phyloP scores from a whole-genome alignment of 2,329 filamentous ascomycete genomes.

The Ceratocystis papillata region DNA sequence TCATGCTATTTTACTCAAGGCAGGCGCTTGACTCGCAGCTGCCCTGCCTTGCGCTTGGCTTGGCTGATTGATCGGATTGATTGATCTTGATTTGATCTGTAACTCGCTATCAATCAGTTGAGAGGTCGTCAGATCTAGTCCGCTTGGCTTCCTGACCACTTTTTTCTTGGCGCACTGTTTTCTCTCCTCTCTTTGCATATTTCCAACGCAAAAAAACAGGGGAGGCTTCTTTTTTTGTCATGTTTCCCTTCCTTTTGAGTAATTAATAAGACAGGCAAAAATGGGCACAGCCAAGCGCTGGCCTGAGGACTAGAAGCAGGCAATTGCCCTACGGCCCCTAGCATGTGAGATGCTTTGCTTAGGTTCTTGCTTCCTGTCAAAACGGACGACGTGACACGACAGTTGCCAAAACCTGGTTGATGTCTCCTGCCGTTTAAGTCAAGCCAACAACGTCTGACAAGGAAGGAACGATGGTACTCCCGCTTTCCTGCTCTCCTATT shows the following conservation, averaged over 20 bases:
- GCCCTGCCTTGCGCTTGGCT: neutral
- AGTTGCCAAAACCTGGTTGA: neutral
- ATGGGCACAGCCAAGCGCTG: neutral
- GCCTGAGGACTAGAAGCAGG: neutral
- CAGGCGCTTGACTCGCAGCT: neutral
- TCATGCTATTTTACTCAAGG: neutral
- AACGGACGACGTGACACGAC: neutral
- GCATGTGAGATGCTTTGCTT: neutral
- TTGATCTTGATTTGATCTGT: neutral
- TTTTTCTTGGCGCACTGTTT: conserved; percentile 12
- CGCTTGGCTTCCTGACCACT: neutral
- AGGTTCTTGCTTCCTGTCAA: neutral
- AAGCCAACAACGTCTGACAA: neutral
- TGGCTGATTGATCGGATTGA: neutral
- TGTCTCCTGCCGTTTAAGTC: neutral
- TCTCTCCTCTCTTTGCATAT: neutral
- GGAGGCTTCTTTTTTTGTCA: neutral
- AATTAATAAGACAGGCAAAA: neutral
- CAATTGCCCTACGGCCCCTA: neutral
- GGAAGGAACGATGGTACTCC: neutral
- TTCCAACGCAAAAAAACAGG: neutral
- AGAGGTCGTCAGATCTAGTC: conserved; percentile 7
- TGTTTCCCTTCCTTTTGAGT: no score
- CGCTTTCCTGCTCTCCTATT: neutral
- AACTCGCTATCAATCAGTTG: conserved; percentile 16